Evolutionary conservation across 2,329 filamentous ascomycete genomes (phyloP).

Genomic region (Orbilia blumenaviensis): DNA sequence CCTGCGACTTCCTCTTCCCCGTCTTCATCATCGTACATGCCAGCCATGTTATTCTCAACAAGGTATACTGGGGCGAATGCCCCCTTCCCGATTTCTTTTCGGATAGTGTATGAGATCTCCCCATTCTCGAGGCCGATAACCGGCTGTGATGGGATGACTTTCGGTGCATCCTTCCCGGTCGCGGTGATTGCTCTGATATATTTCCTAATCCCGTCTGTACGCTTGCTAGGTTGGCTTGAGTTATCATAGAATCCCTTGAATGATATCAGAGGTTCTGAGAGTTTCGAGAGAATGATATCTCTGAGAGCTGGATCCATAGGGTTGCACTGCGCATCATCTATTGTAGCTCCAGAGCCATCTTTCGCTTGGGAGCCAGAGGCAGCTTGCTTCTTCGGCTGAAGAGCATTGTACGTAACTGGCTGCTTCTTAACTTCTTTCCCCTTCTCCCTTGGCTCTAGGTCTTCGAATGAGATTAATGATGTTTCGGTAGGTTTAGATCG

Average conservation of each 20-base stretch:
- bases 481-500: constrained; percentile 31
- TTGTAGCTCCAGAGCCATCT: constrained; percentile 67
- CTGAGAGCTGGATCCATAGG: constrained; percentile 82
- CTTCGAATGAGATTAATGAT: constrained; percentile 49
- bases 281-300: constrained; percentile 75
- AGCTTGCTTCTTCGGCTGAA: constrained; percentile 53
- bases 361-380: constrained; percentile 61
- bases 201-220: constrained; percentile 79
- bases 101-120: constrained; percentile 74
- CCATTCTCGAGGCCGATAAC: constrained; percentile 41
- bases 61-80: constrained; percentile 97
- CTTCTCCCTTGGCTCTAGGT: constrained; percentile 28
- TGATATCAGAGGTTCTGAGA: constrained; percentile 75
- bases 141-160: constrained; percentile 39
- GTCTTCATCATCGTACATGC: constrained; percentile 61
- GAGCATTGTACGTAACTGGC: constrained; percentile 44
- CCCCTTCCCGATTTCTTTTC: constrained; percentile 86
- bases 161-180: constrained; percentile 62
- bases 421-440: constrained; percentile 17
- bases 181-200: constrained; percentile 75
- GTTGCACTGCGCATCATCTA: constrained; percentile 85
- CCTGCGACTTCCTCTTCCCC: constrained; percentile 63
- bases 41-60: constrained; percentile 73
- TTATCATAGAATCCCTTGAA: constrained; percentile 85
- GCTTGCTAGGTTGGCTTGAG: constrained; percentile 70